Conservation (phyloP, 2,329 filamentous ascomycete genomes). For the Didymella exigua region DNA sequence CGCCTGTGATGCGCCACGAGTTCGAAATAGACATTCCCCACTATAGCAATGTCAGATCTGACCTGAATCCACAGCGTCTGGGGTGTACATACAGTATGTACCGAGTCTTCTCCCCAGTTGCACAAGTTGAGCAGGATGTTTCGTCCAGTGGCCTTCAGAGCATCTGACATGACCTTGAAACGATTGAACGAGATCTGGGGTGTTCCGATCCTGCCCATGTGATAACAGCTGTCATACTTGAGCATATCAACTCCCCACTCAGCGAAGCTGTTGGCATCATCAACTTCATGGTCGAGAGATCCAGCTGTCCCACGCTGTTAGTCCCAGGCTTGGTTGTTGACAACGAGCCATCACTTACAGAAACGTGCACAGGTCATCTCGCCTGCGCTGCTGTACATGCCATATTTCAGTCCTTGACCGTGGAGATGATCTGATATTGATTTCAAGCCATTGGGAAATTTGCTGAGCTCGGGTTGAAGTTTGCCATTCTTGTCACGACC, state of each 20-base stretch:
- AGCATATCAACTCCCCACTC: conserved; percentile 45
- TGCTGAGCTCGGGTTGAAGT: conserved; percentile 56
- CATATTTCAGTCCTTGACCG: conserved; percentile 61
- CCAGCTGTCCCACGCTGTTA: conserved; percentile 17
- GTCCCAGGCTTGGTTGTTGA: neutral
- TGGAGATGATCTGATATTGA: conserved; percentile 54
- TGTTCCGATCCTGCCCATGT: conserved; percentile 36
- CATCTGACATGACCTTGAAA: conserved; percentile 37
- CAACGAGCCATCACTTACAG: conserved; percentile 34
- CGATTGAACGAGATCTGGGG: conserved; percentile 34
- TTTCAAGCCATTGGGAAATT: conserved; percentile 64
- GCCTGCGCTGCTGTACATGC: conserved; percentile 66
- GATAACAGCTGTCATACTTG: conserved; percentile 48
- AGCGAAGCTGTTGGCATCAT: conserved; percentile 36
- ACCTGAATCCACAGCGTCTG: neutral
- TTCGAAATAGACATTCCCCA: conserved; percentile 46
- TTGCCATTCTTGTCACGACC: conserved; percentile 51
- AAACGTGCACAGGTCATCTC: conserved; percentile 61
- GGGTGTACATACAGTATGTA: conserved; percentile 28
- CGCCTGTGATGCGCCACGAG: conserved; percentile 43
- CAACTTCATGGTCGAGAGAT: conserved; percentile 33
- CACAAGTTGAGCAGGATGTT: conserved; percentile 41
- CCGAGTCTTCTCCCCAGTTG: conserved; percentile 45
- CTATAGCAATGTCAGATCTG: conserved; percentile 12
- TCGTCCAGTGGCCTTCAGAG: conserved; percentile 29